These are phyloP conservation scores for Lasiodiplodia citricola DNA, from an alignment of 2,329 filamentous ascomycete genomes.

Conservation along the genomic window DNA sequence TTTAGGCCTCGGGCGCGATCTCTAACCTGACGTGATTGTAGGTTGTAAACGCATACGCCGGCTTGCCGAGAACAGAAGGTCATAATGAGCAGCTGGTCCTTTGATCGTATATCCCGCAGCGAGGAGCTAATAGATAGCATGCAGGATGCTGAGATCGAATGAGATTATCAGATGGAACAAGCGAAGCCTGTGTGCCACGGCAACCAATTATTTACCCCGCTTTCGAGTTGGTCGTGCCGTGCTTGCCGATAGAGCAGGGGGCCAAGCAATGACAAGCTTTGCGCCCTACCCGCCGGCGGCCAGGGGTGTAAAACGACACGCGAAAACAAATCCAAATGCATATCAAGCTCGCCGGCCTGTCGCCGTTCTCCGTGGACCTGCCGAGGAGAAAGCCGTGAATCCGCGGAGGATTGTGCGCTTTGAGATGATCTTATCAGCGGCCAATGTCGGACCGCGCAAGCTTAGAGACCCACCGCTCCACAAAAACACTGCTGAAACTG, in stretches of 20 bases:
- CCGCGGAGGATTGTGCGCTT: background rate
- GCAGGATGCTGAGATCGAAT: no score
- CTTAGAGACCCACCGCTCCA: slow-evolving; percentile 9
- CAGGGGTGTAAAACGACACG: background rate
- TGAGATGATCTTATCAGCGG: slow-evolving; percentile 6
- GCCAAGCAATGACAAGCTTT: slow-evolving; percentile 19
- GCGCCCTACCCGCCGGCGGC: slow-evolving; percentile 13
- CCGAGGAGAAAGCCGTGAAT: slow-evolving; percentile 5
- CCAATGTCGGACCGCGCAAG: slow-evolving; percentile 14
- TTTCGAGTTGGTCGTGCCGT: background rate
- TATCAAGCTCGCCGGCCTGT: background rate
- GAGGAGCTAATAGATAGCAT: no score
- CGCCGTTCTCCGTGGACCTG: slow-evolving; percentile 6
- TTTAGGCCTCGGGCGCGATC: no score
- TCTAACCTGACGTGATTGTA: background rate
- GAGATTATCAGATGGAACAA: no score
- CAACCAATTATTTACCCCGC: slow-evolving; percentile 1
- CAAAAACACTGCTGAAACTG: slow-evolving; percentile 1
- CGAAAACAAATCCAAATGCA: background rate
- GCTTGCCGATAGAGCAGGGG: slow-evolving; percentile 5
- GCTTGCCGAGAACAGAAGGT: no score
- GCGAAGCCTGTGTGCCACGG: background rate
- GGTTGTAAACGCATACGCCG: background rate
- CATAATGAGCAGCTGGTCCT: no score
- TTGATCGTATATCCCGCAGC: no score